Percentiles rank a stretch among this genome's conserved stretches.
phyloP scores from a whole-genome alignment of 1,284 basidiomycete genomes.

The Ustilago hordei region DNA sequence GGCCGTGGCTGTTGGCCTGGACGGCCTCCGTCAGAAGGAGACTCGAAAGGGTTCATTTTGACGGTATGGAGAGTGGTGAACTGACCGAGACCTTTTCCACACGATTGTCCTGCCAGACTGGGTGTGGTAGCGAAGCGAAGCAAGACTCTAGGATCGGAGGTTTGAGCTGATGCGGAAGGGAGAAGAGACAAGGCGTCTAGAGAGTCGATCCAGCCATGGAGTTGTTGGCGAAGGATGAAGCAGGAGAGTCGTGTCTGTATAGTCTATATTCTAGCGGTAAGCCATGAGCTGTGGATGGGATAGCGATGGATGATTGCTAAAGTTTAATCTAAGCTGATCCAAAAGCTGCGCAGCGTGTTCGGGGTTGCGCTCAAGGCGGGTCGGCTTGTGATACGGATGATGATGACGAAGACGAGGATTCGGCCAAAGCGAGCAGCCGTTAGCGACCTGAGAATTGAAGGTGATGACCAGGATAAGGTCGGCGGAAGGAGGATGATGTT shows the following conservation, averaged over 20 bases:
- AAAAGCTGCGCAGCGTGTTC: background rate
- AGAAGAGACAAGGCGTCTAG: constrained; percentile 13
- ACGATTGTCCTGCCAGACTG: background rate
- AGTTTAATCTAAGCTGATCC: background rate
- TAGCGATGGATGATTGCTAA: background rate
- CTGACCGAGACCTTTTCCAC: background rate
- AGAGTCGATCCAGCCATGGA: constrained; percentile 18
- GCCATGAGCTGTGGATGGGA: background rate
- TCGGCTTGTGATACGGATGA: background rate
- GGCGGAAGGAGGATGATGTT: background rate
- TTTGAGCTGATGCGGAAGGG: background rate
- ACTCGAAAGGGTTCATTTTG: constrained; percentile 50
- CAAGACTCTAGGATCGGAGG: background rate
- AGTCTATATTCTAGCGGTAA: constrained; percentile 1
- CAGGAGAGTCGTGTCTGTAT: constrained; percentile 4
- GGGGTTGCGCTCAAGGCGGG: background rate
- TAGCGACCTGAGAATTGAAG: background rate
- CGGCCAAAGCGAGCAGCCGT: background rate
- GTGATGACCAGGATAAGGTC: background rate
- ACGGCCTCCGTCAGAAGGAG: constrained; percentile 21
- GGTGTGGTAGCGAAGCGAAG: background rate
- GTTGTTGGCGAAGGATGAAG: constrained; percentile 1
- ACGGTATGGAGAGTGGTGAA: background rate
- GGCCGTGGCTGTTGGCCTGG: constrained; percentile 21
- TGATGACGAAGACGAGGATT: background rate